Percentiles rank a stretch among this genome's conserved stretches.
These are phyloP conservation scores for Backusella macrospora DNA, from an alignment of 192 early-diverging fungal species.

Conservation along the genomic window DNA sequence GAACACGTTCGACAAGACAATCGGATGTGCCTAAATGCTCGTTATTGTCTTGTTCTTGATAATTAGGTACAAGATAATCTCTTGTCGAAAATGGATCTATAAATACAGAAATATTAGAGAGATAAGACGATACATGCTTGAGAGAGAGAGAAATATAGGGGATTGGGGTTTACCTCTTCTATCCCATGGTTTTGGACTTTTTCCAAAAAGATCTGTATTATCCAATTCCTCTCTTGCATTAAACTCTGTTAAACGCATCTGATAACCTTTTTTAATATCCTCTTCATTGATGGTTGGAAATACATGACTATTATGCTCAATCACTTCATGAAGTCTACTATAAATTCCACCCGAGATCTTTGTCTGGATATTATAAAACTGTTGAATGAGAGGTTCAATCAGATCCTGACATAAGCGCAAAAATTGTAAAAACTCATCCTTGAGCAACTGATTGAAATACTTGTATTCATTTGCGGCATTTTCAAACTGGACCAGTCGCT, in stretches of 20 bases:
- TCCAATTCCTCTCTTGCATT: not conserved
- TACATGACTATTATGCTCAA: conserved; percentile 39
- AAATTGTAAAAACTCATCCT: conserved; percentile 74
- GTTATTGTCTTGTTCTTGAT: not conserved
- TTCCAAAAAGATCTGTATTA: not conserved
- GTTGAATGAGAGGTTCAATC: conserved; percentile 83
- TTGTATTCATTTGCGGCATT: conserved; percentile 82
- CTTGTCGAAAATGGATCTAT: conserved; percentile 1
- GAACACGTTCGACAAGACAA: not conserved
- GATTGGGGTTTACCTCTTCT: not conserved
- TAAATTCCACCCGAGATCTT: conserved; percentile 68
- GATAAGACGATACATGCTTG: no score
- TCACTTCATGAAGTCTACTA: conserved; percentile 53
- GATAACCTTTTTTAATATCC: conserved; percentile 32
- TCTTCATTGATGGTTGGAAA: conserved; percentile 47
- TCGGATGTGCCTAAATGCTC: not conserved
- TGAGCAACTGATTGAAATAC: conserved; percentile 77
- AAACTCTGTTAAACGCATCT: conserved; percentile 14
- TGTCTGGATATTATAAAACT: conserved; percentile 82
- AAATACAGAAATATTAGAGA: not conserved
- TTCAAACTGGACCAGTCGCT: conserved; percentile 71
- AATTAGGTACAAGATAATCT: not conserved
- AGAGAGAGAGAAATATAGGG: no score
- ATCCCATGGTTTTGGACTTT: not conserved
- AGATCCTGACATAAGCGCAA: conserved; percentile 69